Evolutionary conservation across 73 alveolate genomes (phyloP), one percentile per base, ranked within the genome.

Genomic region (Halteria grandinella): DNA sequence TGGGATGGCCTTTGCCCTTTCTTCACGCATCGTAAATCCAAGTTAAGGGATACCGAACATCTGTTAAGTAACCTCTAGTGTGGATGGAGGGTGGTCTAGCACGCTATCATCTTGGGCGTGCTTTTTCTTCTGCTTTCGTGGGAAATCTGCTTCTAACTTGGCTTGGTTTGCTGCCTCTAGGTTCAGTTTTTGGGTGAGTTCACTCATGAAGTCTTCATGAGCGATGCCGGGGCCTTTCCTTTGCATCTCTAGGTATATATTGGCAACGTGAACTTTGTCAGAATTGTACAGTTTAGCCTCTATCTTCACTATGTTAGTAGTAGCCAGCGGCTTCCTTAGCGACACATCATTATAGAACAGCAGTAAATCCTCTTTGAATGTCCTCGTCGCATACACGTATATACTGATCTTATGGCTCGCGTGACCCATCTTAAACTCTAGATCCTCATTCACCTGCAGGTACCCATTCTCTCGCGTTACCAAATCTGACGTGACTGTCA

Each of bases 341-440:
- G 72, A 48, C 6, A 70, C 57, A 33, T 70, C 83, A 70, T 70
- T 70, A 24, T 32, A 70, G 34, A 70, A 70, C 24, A 49, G 59
- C 59, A 70, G n/a, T n/a, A n/a, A 45, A 44, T 66, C 80, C 17
- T 66, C 80, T 29, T 66, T 66, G 31, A 66, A 66, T 6, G 69
- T 66, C 32, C 66, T 41, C 15, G 32, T 47, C 12, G 80, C 80
- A 45, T 66, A 66, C 25, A 66, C 37, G 18, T 29, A 41, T 6
- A 47, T 57, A 23, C 53, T 45, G 5, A 66, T 41, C 24, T 47
- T 66, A 66, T 66, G 43, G 36, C 69, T 23, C 33, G 43, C 47
- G 39, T 41, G 29, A 45, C 32, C 63, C 33, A 66, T 18, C 29
- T 66, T 66, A 25, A 66, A 66, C 17, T 66, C 80, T 57, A 66